Base-by-base conservation (phyloP, 2,329 filamentous ascomycete species). In the Aureobasidium sp. region DNA sequence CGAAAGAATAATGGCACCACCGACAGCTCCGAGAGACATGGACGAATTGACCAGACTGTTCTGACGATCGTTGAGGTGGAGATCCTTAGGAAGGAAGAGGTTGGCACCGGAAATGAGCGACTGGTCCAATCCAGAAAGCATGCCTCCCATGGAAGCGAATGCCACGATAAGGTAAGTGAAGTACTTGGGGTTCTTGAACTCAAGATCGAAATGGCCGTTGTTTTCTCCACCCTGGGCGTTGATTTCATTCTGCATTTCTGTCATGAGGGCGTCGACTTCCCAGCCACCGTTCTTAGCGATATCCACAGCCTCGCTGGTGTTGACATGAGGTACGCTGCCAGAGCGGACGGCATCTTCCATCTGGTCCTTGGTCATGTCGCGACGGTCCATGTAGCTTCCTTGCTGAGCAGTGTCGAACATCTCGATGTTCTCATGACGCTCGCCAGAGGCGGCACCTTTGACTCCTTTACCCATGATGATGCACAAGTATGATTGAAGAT, bases 111-210 rank as follows among this genome's bases (percentile, higher is more conserved):
- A 86, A 67, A 90, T 90, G 61, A 90, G 77, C 49, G 84, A 87
- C 73, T 90, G 87, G 68, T 90, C 87, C 25, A 90, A 78, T 63
- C 87, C 87, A 1, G 85, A 88, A 0, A 90, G 81, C 27, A 90
- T 76, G 70, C 87, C 87, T 54, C 87, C 87, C 85, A 90, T 88
- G 16, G 84, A 87, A n/a, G 87, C 87, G 67, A 90, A 90, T 1
- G 80, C 83, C 48, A 88, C 85, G 13, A 89, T 78, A 16, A 87
- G 74, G 77, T 81, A 87, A 30, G 86, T 90, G 70, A 89, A 90
- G 68, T 84, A 74, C 59, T 77, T 82, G 0, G 85, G 84, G 70
- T 88, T 80, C 55, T 77, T 78, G 73, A 88, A 85, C 39, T 81
- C 73, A 47, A 87, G 64, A 44, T 86, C 76, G 68, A 85, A 83